A percentile compares a stretch with the other conserved stretches of the same genome.
These are phyloP conservation scores for Trypanosoma rangeli DNA, from an alignment of 208 protist genomes.

Conservation along the genomic window DNA sequence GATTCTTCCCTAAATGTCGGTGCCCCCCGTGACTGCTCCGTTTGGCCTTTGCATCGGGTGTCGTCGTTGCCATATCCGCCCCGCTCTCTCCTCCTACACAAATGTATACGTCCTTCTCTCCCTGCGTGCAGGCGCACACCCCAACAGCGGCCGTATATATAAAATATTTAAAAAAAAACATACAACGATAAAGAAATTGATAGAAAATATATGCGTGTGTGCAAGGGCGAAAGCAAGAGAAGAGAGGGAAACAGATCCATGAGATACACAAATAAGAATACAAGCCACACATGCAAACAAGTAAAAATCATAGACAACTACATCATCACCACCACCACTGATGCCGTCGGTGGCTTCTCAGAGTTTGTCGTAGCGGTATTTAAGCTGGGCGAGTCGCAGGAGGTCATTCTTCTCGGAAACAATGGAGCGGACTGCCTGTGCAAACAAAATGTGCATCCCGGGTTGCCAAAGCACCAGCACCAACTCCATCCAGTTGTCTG, in stretches of 20 bases:
- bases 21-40: not conserved
- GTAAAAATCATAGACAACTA: not conserved
- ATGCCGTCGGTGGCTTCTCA: slow-evolving; percentile 13
- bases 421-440: slow-evolving; percentile 42
- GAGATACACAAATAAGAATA: slow-evolving; percentile 1
- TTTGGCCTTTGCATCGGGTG: not conserved
- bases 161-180: slow-evolving; percentile 9
- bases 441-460: slow-evolving; percentile 53
- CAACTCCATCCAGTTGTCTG: slow-evolving; percentile 44
- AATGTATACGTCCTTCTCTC: not conserved
- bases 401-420: slow-evolving; percentile 48
- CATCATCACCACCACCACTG: not conserved
- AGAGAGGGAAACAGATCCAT: not conserved
- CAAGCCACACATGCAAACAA: not conserved
- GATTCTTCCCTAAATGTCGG: not conserved
- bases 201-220: not conserved
- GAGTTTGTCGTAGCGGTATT: slow-evolving; percentile 70
- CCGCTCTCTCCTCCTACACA: not conserved
- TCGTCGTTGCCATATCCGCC: not conserved
- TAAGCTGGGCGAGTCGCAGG: slow-evolving; percentile 44
- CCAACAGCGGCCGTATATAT: not conserved
- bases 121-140: not conserved
- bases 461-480: slow-evolving; percentile 73
- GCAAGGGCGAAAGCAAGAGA: not conserved
- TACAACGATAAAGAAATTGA: not conserved